These are phyloP conservation scores for Rhododendron mucronatum DNA, from an alignment of 148 eudicot genomes.

Conservation along the genomic window DNA sequence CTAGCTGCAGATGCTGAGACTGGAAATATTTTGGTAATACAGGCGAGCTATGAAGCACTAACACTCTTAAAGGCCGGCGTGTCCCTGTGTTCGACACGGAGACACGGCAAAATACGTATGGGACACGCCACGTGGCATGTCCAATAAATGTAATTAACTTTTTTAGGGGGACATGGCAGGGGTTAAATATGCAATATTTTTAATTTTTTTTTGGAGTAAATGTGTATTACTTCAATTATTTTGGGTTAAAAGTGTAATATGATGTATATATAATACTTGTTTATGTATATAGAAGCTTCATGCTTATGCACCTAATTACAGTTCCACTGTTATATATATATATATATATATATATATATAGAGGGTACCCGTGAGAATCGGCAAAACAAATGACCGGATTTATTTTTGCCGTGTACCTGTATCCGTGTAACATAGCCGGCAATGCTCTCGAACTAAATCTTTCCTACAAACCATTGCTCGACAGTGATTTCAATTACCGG, in stretches of 20 bases:
- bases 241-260: neutral
- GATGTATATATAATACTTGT: neutral
- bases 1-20: constrained; percentile 3
- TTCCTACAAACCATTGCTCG: neutral
- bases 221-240: neutral
- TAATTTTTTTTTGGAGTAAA: neutral
- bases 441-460: constrained; percentile 10
- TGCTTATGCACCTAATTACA: neutral
- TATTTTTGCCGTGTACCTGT: too few relatives aligned
- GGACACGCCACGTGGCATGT: too few relatives aligned
- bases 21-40: constrained; percentile 4
- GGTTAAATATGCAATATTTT: neutral
- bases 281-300: too few relatives aligned
- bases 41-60: neutral
- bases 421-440: neutral
- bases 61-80: too few relatives aligned
- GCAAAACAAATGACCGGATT: too few relatives aligned
- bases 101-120: too few relatives aligned
- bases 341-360: too few relatives aligned
- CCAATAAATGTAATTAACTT: too few relatives aligned
- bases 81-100: too few relatives aligned
- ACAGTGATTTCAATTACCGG: neutral
- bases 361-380: too few relatives aligned
- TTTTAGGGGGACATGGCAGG: neutral
- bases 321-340: too few relatives aligned